Conservation (phyloP, 2,329 filamentous ascomycete species). For the Ceratocystis cacaofunesta region DNA sequence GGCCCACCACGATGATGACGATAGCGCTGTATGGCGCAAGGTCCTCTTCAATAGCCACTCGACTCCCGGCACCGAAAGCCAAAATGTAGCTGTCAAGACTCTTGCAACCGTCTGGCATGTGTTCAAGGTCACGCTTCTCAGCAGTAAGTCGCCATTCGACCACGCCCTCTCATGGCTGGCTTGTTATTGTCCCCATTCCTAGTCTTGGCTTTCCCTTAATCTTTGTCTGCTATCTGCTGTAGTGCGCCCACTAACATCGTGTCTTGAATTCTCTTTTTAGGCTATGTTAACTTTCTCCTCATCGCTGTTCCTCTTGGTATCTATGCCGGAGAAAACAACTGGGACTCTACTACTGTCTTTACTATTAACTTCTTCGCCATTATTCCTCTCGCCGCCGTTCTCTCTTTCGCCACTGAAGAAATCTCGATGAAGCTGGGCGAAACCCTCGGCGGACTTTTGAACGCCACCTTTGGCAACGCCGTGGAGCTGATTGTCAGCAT, state of each 20-base stretch:
- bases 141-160: conserved; percentile 33
- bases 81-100: conserved; percentile 21
- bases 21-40: conserved; percentile 3
- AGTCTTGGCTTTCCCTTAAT: background rate
- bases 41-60: conserved; percentile 33
- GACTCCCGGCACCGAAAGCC: conserved; percentile 38
- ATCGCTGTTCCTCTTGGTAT: conserved; percentile 63
- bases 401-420: conserved; percentile 67
- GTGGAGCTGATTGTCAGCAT: conserved; percentile 81
- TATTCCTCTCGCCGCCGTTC: conserved; percentile 56
- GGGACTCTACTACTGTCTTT: conserved; percentile 55
- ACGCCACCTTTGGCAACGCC: conserved; percentile 66
- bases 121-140: conserved; percentile 41
- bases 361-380: conserved; percentile 69
- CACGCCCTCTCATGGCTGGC: background rate
- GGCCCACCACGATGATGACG: conserved; percentile 3
- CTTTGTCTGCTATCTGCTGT: background rate
- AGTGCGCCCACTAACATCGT: background rate
- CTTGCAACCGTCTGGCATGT: conserved; percentile 33
- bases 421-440: conserved; percentile 58
- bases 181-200: background rate
- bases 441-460: conserved; percentile 57
- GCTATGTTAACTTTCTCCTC: conserved; percentile 54
- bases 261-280: conserved; percentile 23
- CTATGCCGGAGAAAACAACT: conserved; percentile 44